Percentiles rank a stretch among this genome's conserved stretches.
These are phyloP conservation scores for Cicer yamashitae DNA, from an alignment of 306 rosid species.

Conservation along the genomic window DNA sequence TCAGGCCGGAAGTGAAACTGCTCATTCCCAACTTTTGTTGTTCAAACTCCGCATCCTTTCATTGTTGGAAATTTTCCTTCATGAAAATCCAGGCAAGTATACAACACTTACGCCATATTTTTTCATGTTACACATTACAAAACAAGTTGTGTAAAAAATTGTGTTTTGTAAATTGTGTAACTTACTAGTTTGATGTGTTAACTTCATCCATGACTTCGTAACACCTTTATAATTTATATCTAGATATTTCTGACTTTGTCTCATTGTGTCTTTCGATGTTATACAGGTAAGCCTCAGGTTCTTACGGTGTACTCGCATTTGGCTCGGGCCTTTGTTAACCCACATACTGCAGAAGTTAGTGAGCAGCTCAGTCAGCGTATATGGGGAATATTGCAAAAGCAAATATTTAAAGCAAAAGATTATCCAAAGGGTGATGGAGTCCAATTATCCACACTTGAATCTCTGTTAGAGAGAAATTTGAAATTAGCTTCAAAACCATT, in stretches of 20 bases:
- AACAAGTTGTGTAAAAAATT: not conserved
- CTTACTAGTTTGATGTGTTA: conserved; percentile 17
- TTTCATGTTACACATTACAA: too few relatives aligned
- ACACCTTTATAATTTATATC: not conserved
- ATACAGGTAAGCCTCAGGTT: conserved; percentile 84
- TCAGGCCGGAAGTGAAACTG: conserved; percentile 82
- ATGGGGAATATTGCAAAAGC: conserved; percentile 87
- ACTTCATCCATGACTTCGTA: not conserved
- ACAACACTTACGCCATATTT: not conserved
- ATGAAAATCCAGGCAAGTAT: conserved; percentile 84
- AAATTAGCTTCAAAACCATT: conserved; percentile 84
- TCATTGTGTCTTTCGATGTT: conserved; percentile 34
- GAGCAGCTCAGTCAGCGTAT: conserved; percentile 94
- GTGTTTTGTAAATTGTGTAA: not conserved
- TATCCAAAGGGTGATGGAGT: conserved; percentile 78
- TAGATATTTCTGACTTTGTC: not conserved
- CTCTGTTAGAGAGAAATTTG: conserved; percentile 76
- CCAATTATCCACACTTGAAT: conserved; percentile 70
- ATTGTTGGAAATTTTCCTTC: conserved; percentile 88
- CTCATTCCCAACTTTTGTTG: conserved; percentile 85
- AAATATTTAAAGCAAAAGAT: conserved; percentile 80
- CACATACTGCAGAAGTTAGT: conserved; percentile 83
- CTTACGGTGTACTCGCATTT: conserved; percentile 76
- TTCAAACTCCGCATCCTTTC: conserved; percentile 94
- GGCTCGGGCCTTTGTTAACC: conserved; percentile 71